Percentiles rank a stretch among this genome's conserved stretches.
Conservation (phyloP, 2,329 filamentous ascomycete species). For the Curvularia hawaiiensis region DNA sequence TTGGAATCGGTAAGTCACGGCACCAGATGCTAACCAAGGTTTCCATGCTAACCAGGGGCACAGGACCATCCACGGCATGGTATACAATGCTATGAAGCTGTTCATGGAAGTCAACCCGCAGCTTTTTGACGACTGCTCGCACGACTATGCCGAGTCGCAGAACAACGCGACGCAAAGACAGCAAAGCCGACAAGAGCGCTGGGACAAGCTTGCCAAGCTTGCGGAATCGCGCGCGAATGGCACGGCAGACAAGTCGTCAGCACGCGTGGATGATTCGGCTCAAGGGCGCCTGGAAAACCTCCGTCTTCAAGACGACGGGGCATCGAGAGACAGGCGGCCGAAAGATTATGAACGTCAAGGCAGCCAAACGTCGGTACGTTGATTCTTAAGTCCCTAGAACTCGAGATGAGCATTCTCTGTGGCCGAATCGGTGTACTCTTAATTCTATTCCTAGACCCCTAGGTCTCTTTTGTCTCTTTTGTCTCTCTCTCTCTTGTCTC, state of each 20-base stretch:
- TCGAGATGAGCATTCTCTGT: slow-evolving; percentile 46
- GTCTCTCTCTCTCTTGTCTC: slow-evolving; percentile 32
- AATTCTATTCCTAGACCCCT: slow-evolving; percentile 48
- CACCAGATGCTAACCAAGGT: background rate
- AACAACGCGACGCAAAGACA: slow-evolving; percentile 88
- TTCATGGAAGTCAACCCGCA: slow-evolving; percentile 99
- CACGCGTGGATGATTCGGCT: slow-evolving; percentile 72
- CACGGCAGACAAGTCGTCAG: slow-evolving; percentile 47
- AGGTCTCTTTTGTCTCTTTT: slow-evolving; percentile 36
- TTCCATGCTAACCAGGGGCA: slow-evolving; percentile 23
- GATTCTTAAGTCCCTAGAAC: slow-evolving; percentile 50
- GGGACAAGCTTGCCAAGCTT: slow-evolving; percentile 83
- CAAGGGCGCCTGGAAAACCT: slow-evolving; percentile 88
- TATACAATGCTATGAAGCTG: slow-evolving; percentile 99
- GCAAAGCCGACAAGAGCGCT: slow-evolving; percentile 80
- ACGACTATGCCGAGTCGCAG: slow-evolving; percentile 96
- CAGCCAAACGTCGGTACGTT: slow-evolving; percentile 51
- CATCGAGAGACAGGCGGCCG: slow-evolving; percentile 45
- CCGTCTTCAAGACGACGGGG: slow-evolving; percentile 79
- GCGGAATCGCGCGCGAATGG: slow-evolving; percentile 71
- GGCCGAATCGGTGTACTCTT: slow-evolving; percentile 50
- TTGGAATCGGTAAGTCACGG: slow-evolving; percentile 82
- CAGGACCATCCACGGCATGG: slow-evolving; percentile 99
- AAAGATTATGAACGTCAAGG: slow-evolving; percentile 49
- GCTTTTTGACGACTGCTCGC: slow-evolving; percentile 97